Conservation (phyloP, 805 yeast genomes). For the Teunomyces lycoperdinae region DNA sequence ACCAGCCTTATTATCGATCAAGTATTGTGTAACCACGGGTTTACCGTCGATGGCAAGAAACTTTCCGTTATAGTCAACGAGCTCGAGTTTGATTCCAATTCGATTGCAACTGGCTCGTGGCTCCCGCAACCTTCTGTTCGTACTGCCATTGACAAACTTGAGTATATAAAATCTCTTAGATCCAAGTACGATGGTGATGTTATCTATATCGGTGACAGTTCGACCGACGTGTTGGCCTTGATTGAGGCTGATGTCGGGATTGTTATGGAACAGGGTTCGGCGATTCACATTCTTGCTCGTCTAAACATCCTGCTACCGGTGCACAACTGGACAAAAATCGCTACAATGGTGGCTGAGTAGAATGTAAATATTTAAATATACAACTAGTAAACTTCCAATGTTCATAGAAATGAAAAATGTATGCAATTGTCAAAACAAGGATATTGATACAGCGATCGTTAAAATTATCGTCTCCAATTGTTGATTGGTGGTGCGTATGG, state of each 20-base stretch:
- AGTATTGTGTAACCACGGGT: slow-evolving; percentile 20
- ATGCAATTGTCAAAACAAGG: background rate
- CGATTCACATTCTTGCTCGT: background rate
- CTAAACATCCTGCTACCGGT: background rate
- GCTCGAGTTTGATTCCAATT: slow-evolving; percentile 29
- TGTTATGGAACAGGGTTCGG: slow-evolving; percentile 26
- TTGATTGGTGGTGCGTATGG: slow-evolving; percentile 18
- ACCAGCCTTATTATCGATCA: slow-evolving; percentile 46
- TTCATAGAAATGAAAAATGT: background rate
- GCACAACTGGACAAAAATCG: background rate
- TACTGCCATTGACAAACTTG: slow-evolving; percentile 54
- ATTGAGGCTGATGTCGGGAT: slow-evolving; percentile 47
- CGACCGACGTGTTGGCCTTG: slow-evolving; percentile 55
- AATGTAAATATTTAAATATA: background rate
- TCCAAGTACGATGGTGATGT: slow-evolving; percentile 14
- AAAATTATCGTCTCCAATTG: slow-evolving; percentile 23
- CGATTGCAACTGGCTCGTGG: slow-evolving; percentile 22
- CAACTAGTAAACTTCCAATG: slow-evolving; percentile 1
- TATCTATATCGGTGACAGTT: slow-evolving; percentile 60
- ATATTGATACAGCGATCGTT: background rate
- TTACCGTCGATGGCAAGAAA: slow-evolving; percentile 14
- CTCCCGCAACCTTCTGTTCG: slow-evolving; percentile 26
- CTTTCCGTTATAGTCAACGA: slow-evolving; percentile 49
- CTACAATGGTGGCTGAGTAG: background rate
- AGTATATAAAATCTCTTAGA: slow-evolving; percentile 12